Percentiles rank a stretch among this genome's conserved stretches.
Evolutionary conservation across 495 filamentous ascomycete genomes (phyloP).

Genomic region (Trichoderma orchidacearum): DNA sequence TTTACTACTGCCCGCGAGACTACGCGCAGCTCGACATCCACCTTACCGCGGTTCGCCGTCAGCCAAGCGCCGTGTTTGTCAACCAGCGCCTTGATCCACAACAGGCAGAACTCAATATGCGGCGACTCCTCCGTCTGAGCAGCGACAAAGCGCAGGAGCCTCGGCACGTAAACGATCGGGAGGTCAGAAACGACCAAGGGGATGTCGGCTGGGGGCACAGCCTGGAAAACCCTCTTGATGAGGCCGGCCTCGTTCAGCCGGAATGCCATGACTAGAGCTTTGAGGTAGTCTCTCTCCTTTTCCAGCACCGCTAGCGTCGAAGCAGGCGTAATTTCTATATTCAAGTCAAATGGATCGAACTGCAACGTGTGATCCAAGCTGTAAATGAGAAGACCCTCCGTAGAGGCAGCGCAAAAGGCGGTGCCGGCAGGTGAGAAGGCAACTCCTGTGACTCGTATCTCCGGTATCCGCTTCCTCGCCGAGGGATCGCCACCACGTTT

Average conservation of each 20-base stretch:
- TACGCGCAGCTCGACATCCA: conserved; percentile 68
- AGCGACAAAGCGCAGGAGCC: conserved; percentile 73
- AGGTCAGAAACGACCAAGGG: conserved; percentile 63
- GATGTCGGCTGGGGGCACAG: conserved; percentile 63
- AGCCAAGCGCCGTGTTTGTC: conserved; percentile 71
- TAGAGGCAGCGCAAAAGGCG: conserved; percentile 87
- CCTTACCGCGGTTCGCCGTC: conserved; percentile 59
- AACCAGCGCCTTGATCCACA: conserved; percentile 83
- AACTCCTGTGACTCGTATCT: conserved; percentile 74
- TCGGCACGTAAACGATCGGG: conserved; percentile 73
- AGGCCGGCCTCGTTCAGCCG: conserved; percentile 71
- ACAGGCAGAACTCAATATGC: conserved; percentile 82
- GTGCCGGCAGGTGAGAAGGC: conserved; percentile 81
- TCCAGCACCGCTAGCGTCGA: conserved; percentile 62
- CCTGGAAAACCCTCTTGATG: conserved; percentile 72
- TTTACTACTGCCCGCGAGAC: conserved; percentile 63
- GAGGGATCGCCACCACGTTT: conserved; percentile 71
- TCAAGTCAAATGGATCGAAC: conserved; percentile 94
- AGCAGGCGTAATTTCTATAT: conserved; percentile 78
- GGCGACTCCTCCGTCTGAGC: conserved; percentile 78
- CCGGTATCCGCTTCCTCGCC: conserved; percentile 56
- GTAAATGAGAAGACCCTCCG: conserved; percentile 88
- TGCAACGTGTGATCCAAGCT: conserved; percentile 64
- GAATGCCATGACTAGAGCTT: conserved; percentile 93
- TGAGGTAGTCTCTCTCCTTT: conserved; percentile 67